Evolutionary conservation across 2,329 filamentous ascomycete species (phyloP).

Genomic region (Cadophora sp.): DNA sequence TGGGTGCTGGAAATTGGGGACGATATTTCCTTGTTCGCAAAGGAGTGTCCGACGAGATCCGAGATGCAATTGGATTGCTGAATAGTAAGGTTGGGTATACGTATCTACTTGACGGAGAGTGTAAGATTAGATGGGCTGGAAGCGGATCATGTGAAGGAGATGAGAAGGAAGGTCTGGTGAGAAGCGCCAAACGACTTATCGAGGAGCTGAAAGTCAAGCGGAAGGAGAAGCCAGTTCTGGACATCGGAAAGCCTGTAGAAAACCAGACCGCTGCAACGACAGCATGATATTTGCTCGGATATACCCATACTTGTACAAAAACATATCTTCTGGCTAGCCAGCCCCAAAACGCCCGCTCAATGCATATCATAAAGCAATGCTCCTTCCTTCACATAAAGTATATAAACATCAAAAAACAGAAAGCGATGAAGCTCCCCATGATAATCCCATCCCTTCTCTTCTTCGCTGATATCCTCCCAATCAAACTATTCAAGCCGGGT

Average conservation of each 20-base stretch:
- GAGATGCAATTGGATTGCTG: constrained; percentile 71
- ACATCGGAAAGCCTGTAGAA: constrained; percentile 23
- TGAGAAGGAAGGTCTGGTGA: constrained; percentile 72
- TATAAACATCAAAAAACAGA: constrained; percentile 88
- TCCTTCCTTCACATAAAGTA: constrained; percentile 67
- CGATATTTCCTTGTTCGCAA: constrained; percentile 67
- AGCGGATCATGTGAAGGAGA: constrained; percentile 71
- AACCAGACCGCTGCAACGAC: constrained; percentile 24
- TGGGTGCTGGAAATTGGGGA: constrained; percentile 60
- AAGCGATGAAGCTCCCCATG: constrained; percentile 86
- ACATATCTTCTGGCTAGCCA: constrained; percentile 28
- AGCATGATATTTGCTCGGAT: constrained; percentile 37
- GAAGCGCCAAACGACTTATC: constrained; percentile 66
- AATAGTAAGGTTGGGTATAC: constrained; percentile 90
- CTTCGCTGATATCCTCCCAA: constrained; percentile 90
- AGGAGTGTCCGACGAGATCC: constrained; percentile 65
- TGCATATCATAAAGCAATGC: constrained; percentile 29
- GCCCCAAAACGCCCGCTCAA: constrained; percentile 39
- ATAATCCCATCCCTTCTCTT: constrained; percentile 96
- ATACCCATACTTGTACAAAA: constrained; percentile 44
- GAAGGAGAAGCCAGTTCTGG: constrained; percentile 30
- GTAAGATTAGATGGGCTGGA: constrained; percentile 92
- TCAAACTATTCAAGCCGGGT: constrained; percentile 90
- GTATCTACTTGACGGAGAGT: constrained; percentile 86
- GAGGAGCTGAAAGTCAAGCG: constrained; percentile 55